Base-by-base conservation (phyloP, 495 filamentous ascomycete species). In the Amphirosellinia nigrospora region DNA sequence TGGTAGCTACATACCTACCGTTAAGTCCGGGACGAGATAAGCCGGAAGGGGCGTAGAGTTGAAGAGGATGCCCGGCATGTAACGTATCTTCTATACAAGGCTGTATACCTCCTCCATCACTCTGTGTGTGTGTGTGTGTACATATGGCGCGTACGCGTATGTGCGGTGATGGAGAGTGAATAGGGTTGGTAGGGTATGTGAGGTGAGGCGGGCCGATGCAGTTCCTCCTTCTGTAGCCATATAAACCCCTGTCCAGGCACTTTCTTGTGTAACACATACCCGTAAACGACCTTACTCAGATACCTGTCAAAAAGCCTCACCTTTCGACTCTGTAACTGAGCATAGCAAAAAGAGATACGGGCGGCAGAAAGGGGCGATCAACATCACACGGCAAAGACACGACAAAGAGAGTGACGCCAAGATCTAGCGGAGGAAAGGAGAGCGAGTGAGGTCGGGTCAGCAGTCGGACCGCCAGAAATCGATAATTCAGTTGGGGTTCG, bases 191-290 rank as follows among this genome's bases (percentile, higher is more conserved):
- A 8, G n/a, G 19, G 60, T 41, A 48, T 64, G 30, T 36, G 41
- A 64, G 58, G 58, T 41, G 28, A 58, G 39, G 60, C 60, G 61
- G 43, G 61, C 61, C 43, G 61, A 64, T 64, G 61, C 61, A 48
- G 43, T 34, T 64, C 43, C 41, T 36, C 39, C 30, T 7, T 41
- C 41, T 26, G n/a, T 28, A 41, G 36, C 28, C 16, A 43, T 26
- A 38, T 2, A 64, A 48, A 21, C 41, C 61, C 61, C 36, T 64
- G 61, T 32, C n/a, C 26, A 8, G 61, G 3, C 15, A 48, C 30
- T 15, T 43, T 30, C 16, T 36, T 50, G 61, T 64, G 61, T 64
- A 28, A 64, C 61, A 50, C 61, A 48, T 64, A 28, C 16, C 23
- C 1, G 23, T 11, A n/a, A 64, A 28, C 21, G 7, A 15, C n/a